Evolutionary conservation across 495 filamentous ascomycete species (phyloP).

Genomic region (Parathielavia hyrcaniae): DNA sequence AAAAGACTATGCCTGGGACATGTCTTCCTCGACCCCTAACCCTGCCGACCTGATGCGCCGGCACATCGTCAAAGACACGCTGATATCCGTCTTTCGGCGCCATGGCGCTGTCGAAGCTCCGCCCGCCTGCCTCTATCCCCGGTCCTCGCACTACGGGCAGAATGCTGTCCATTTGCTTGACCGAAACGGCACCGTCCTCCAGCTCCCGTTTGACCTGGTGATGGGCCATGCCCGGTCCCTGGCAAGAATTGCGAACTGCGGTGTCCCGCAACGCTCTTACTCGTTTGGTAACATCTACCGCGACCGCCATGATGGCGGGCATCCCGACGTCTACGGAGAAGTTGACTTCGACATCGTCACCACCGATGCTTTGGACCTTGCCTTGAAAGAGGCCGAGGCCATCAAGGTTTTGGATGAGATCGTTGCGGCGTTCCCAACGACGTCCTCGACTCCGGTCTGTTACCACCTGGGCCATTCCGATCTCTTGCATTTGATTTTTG

Average conservation of each 20-base stretch:
- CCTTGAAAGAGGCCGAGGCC: conserved; percentile 87
- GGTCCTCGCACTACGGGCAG: conserved; percentile 64
- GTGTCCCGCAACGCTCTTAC: conserved; percentile 68
- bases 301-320: conserved; percentile 62
- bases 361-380: conserved; percentile 68
- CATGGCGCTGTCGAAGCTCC: conserved; percentile 84
- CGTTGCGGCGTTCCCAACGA: conserved; percentile 69
- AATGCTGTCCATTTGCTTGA: conserved; percentile 71
- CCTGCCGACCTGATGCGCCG: conserved; percentile 62
- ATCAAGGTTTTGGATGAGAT: conserved; percentile 94
- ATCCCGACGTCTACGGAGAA: conserved; percentile 77
- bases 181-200: conserved; percentile 73
- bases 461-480: conserved; percentile 90
- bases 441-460: conserved; percentile 67
- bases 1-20: conserved; percentile 85
- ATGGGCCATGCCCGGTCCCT: conserved; percentile 80
- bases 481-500: conserved; percentile 75
- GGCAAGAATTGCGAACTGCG: conserved; percentile 56
- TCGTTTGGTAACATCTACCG: conserved; percentile 87
- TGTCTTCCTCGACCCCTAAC: conserved; percentile 48
- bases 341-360: conserved; percentile 94
- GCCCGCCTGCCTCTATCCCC: conserved; percentile 70
- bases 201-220: conserved; percentile 87
- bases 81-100: conserved; percentile 75
- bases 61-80: conserved; percentile 64